Percentiles rank a stretch among this genome's conserved stretches.
Conservation (phyloP, 306 rosid species). For the Delonix regia region DNA sequence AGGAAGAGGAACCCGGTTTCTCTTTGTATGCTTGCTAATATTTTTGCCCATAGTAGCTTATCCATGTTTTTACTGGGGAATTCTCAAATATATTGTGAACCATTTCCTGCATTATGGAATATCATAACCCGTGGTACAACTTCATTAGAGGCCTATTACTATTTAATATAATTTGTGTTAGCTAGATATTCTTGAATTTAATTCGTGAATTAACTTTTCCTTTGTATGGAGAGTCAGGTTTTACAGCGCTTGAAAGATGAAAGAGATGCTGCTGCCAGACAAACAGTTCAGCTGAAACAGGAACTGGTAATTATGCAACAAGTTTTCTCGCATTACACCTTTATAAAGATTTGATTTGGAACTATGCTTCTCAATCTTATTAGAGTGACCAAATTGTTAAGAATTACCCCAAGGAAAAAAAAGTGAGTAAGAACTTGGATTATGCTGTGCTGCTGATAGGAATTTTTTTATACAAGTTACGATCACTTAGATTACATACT, state of each 20-base stretch:
- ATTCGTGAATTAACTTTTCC: slow-evolving; percentile 28
- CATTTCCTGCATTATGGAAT: slow-evolving; percentile 29
- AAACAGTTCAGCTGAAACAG: slow-evolving; percentile 77
- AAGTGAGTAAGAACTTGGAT: not conserved
- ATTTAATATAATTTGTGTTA: slow-evolving; percentile 11
- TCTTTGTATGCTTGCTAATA: not conserved
- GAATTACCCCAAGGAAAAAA: not conserved
- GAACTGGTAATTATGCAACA: slow-evolving; percentile 67
- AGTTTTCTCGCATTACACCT: slow-evolving; percentile 10
- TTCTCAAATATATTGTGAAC: not conserved
- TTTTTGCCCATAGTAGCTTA: not conserved
- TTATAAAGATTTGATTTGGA: not conserved
- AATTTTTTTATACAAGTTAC: no score
- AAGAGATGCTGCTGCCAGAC: slow-evolving; percentile 72
- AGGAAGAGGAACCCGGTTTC: not conserved
- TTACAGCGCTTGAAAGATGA: slow-evolving; percentile 77
- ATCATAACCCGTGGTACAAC: slow-evolving; percentile 5
- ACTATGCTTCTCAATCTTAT: not conserved
- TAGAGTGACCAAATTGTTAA: not conserved
- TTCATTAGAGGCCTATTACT: not conserved
- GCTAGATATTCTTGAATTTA: slow-evolving; percentile 9
- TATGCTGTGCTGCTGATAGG: no score
- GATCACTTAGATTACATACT: no score
- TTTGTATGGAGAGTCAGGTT: slow-evolving; percentile 50
- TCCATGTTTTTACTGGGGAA: not conserved